Percentiles rank a stretch among this genome's conserved stretches.
Evolutionary conservation across 2,329 filamentous ascomycete genomes (phyloP).

Genomic region (Talaromyces sp.): DNA sequence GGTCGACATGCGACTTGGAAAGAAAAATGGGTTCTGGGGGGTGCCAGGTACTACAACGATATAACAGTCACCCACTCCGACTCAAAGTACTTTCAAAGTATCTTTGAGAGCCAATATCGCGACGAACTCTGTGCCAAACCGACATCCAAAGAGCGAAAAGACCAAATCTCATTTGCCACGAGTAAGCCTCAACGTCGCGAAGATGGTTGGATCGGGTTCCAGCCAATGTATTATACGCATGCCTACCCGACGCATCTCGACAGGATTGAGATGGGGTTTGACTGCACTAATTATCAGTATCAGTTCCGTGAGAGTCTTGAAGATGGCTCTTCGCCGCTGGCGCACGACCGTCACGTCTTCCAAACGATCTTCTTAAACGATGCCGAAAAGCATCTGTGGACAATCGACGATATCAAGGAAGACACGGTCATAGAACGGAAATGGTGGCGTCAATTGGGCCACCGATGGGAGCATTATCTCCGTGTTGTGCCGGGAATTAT

Average conservation of each 20-base stretch:
- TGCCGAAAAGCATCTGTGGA: slow-evolving; percentile 55
- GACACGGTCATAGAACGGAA: slow-evolving; percentile 56
- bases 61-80: slow-evolving; percentile 62
- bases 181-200: slow-evolving; percentile 34
- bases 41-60: slow-evolving; percentile 63
- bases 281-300: slow-evolving; percentile 72
- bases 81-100: slow-evolving; percentile 54
- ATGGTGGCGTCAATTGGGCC: slow-evolving; percentile 63
- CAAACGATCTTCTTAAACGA: slow-evolving; percentile 64
- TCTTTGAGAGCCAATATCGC: slow-evolving; percentile 56
- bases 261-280: slow-evolving; percentile 64
- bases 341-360: slow-evolving; percentile 62
- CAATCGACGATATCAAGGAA: slow-evolving; percentile 54
- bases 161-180: slow-evolving; percentile 48
- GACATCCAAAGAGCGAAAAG: slow-evolving; percentile 42
- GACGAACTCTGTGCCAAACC: slow-evolving; percentile 49
- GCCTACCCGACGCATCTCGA: slow-evolving; percentile 52
- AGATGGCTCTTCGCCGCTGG: slow-evolving; percentile 27
- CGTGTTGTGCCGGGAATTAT: slow-evolving; percentile 68
- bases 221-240: slow-evolving; percentile 61
- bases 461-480: slow-evolving; percentile 59
- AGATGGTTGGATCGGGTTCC: slow-evolving; percentile 45
- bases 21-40: slow-evolving; percentile 67
- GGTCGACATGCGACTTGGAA: slow-evolving; percentile 53
- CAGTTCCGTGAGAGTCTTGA: slow-evolving; percentile 56